Percentiles rank a stretch among this genome's conserved stretches.
These are phyloP conservation scores for Populus ilicifolia DNA, from an alignment of 345 rosid species.

Conservation along the genomic window DNA sequence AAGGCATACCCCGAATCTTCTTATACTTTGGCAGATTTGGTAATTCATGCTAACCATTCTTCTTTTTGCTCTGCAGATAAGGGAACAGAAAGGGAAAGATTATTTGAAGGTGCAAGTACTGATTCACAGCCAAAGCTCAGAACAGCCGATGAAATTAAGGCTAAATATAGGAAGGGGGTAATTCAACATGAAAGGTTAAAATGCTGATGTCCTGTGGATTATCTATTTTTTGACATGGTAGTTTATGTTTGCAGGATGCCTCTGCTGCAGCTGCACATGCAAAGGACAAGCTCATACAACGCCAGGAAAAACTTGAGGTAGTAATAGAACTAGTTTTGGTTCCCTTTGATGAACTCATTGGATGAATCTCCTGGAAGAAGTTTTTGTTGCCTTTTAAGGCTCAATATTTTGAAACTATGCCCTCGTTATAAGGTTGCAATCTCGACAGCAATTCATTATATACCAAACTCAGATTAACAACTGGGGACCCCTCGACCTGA, in stretches of 20 bases:
- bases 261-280: constrained; percentile 68
- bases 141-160: constrained; percentile 80
- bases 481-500: background rate
- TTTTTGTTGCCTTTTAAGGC: background rate
- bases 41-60: constrained; percentile 7
- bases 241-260: constrained; percentile 48
- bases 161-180: constrained; percentile 63
- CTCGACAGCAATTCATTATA: background rate
- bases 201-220: background rate
- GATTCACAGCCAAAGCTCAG: constrained; percentile 56
- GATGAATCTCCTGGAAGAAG: background rate
- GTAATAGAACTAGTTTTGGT: background rate
- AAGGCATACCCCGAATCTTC: constrained; percentile 33
- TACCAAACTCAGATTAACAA: background rate
- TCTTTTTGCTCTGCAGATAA: constrained; percentile 42
- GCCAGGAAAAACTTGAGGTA: constrained; percentile 81
- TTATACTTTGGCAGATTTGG: background rate
- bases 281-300: constrained; percentile 67
- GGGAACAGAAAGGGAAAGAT: constrained; percentile 49
- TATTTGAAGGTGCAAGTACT: constrained; percentile 61
- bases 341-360: background rate
- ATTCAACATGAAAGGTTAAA: constrained; percentile 9
- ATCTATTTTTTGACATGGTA: constrained; percentile 22
- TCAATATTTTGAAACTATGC: background rate
- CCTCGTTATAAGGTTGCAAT: background rate